Conservation (phyloP, 495 filamentous ascomycete genomes). For the Chlorociboria aeruginascens region DNA sequence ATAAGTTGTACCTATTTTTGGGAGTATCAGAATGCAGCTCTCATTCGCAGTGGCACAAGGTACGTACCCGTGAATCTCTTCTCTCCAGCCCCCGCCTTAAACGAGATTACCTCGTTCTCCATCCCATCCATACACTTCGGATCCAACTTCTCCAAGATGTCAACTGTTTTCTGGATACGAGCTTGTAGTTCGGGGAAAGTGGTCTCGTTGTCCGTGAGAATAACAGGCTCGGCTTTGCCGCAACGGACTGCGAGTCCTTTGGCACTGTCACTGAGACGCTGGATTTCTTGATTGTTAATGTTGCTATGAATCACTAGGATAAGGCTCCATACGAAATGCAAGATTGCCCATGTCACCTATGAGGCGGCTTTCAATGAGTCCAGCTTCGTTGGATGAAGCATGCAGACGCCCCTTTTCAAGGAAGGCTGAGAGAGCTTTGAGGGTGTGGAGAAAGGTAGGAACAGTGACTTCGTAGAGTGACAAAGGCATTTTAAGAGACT, state of each 20-base stretch:
- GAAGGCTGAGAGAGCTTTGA: conserved; percentile 9
- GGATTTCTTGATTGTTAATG: conserved; percentile 15
- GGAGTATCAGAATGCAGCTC: conserved; percentile 45
- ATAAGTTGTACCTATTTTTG: conserved; percentile 35
- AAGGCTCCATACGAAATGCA: conserved; percentile 19
- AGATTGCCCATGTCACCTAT: conserved; percentile 30
- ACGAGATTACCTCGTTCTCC: conserved; percentile 19
- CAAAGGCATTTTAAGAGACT: conserved; percentile 7
- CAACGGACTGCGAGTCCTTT: conserved; percentile 23
- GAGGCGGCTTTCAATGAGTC: conserved; percentile 11
- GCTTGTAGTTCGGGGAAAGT: conserved; percentile 28
- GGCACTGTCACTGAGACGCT: conserved; percentile 20
- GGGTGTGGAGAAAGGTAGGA: conserved; percentile 14
- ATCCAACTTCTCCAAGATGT: conserved; percentile 23
- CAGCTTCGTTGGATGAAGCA: neutral
- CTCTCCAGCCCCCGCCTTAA: conserved; percentile 10
- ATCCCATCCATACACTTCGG: conserved; percentile 22
- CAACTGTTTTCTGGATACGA: conserved; percentile 28
- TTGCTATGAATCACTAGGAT: neutral
- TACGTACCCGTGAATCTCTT: conserved; percentile 3
- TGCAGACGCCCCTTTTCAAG: conserved; percentile 9
- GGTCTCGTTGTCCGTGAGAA: conserved; percentile 23
- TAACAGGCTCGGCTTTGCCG: conserved; percentile 16
- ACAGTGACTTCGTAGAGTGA: conserved; percentile 19
- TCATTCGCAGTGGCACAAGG: conserved; percentile 28